Conservation (phyloP, 495 filamentous ascomycete species). For the Neurospora sp. region DNA sequence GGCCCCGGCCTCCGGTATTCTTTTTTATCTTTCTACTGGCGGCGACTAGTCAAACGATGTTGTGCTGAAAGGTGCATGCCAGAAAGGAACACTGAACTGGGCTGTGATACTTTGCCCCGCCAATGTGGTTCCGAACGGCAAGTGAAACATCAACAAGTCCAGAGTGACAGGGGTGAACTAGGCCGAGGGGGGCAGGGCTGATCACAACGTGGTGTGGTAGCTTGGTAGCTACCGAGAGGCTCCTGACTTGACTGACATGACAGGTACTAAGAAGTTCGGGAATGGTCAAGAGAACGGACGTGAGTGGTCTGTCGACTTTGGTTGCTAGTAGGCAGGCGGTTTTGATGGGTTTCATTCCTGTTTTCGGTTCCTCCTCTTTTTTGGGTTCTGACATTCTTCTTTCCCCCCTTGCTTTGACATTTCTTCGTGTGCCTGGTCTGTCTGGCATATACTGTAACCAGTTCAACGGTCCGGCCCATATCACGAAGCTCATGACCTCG, state of each 20-base stretch:
- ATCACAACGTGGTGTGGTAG: background rate
- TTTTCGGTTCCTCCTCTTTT: too few species aligned
- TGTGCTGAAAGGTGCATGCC: too few species aligned
- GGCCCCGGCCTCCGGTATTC: too few species aligned
- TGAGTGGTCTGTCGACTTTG: background rate
- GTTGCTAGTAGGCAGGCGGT: too few species aligned
- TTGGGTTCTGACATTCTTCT: background rate
- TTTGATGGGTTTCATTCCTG: background rate
- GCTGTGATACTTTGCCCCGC: too few species aligned
- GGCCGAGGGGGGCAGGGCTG: background rate
- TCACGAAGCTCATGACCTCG: background rate
- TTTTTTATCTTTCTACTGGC: background rate
- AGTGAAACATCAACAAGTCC: background rate
- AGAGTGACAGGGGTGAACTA: background rate
- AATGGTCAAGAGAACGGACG: background rate
- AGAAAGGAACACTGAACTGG: too few species aligned
- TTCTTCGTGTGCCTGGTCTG: too few species aligned
- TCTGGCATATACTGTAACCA: too few species aligned
- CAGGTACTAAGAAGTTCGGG: too few species aligned
- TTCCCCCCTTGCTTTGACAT: background rate
- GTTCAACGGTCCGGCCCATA: background rate
- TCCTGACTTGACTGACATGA: background rate
- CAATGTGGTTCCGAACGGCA: background rate
- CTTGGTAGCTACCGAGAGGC: background rate
- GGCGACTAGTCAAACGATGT: background rate